Conservation (phyloP, 78 protist species). For the Tieghemostelium lacteum region DNA sequence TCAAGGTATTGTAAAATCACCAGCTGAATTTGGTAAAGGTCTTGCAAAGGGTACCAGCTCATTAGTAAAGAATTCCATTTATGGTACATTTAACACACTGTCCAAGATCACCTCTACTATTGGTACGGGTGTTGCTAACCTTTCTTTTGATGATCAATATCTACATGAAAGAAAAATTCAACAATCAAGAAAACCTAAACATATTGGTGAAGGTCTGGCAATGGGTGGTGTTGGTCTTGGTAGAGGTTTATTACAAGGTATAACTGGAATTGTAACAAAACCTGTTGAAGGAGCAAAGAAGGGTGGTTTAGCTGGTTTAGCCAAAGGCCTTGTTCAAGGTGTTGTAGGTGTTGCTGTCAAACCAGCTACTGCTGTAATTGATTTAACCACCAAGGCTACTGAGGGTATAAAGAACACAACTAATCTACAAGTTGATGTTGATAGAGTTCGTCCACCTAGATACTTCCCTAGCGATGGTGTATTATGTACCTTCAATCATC, state of each 20-base stretch:
- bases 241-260: constrained; percentile 87
- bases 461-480: constrained; percentile 34
- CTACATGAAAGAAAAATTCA: constrained; percentile 56
- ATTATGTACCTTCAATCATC: constrained; percentile 9
- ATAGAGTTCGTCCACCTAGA: constrained; percentile 58
- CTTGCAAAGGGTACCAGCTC: constrained; percentile 73
- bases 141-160: constrained; percentile 84
- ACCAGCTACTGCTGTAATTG: constrained; percentile 90
- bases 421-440: constrained; percentile 45
- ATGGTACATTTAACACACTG: constrained; percentile 84
- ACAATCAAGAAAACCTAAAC: constrained; percentile 56
- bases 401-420: constrained; percentile 90
- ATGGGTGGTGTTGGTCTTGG: constrained; percentile 79
- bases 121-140: constrained; percentile 76
- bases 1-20: constrained; percentile 80
- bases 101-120: constrained; percentile 81
- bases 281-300: constrained; percentile 89
- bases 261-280: constrained; percentile 89
- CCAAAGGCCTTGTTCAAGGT: constrained; percentile 92
- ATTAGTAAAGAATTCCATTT: constrained; percentile 78
- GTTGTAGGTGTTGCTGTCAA: constrained; percentile 90
- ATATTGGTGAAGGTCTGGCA: constrained; percentile 83
- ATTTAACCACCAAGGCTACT: constrained; percentile 81
- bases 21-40: constrained; percentile 80
- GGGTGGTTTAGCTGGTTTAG: constrained; percentile 88